Percentiles rank a stretch among this genome's conserved stretches.
phyloP scores from a whole-genome alignment of 805 yeast genomes.

The Starmerella ratchasimensis region DNA sequence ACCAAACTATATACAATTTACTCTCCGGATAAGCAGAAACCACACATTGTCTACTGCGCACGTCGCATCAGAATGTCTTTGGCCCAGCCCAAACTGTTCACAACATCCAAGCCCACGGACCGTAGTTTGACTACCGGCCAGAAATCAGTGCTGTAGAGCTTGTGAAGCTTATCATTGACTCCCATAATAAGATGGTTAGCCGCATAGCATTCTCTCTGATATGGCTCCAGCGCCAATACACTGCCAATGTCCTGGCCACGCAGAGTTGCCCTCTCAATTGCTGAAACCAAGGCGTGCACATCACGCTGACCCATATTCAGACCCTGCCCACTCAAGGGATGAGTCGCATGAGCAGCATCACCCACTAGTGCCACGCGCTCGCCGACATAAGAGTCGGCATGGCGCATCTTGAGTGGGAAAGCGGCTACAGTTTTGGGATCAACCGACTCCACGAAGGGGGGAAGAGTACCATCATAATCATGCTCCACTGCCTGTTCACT shows the following conservation, averaged over 20 bases:
- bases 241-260: constrained; percentile 86
- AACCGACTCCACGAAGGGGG: constrained; percentile 50
- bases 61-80: constrained; percentile 57
- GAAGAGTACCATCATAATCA: constrained; percentile 44
- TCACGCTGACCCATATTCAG: constrained; percentile 95
- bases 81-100: constrained; percentile 49
- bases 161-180: constrained; percentile 82
- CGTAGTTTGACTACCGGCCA: constrained; percentile 63
- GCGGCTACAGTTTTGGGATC: constrained; percentile 59
- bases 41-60: constrained; percentile 26
- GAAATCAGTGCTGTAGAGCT: constrained; percentile 61
- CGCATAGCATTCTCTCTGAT: constrained; percentile 71
- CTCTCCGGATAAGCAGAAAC: too few relatives aligned
- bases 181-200: constrained; percentile 71
- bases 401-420: constrained; percentile 78
- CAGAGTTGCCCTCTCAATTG: constrained; percentile 53
- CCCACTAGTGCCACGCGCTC: constrained; percentile 89
- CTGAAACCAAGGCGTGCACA: constrained; percentile 53
- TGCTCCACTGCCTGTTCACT: constrained; percentile 48
- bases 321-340: constrained; percentile 97
- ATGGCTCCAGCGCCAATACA: constrained; percentile 67
- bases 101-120: constrained; percentile 57
- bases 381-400: constrained; percentile 76
- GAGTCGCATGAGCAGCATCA: constrained; percentile 96
- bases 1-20: background rate